These are phyloP conservation scores for Blepharisma japonicum DNA, from an alignment of 73 alveolate species.

Conservation along the genomic window DNA sequence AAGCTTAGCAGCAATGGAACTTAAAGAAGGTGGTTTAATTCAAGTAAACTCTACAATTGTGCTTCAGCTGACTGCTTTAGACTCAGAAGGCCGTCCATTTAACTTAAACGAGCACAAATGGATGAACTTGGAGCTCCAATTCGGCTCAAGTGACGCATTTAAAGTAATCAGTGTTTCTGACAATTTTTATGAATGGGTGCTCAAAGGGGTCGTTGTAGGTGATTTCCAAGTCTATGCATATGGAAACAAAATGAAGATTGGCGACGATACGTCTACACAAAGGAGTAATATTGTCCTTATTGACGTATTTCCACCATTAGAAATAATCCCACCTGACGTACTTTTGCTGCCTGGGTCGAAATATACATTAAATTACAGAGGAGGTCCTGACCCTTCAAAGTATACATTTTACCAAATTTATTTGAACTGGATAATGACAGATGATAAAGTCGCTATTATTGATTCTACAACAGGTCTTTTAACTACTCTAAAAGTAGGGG, in stretches of 20 bases:
- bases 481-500: constrained; percentile 19
- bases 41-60: constrained; percentile 42
- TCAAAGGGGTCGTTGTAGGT: constrained; percentile 28
- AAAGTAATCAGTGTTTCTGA: neutral
- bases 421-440: constrained; percentile 58
- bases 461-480: constrained; percentile 35
- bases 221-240: constrained; percentile 34
- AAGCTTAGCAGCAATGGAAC: constrained; percentile 38
- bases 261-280: constrained; percentile 4
- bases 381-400: constrained; percentile 81
- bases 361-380: constrained; percentile 76
- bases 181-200: constrained; percentile 14
- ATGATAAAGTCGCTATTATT: constrained; percentile 68
- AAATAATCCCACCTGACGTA: constrained; percentile 72
- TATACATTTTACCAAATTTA: constrained; percentile 42
- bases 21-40: constrained; percentile 52
- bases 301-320: constrained; percentile 76
- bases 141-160: constrained; percentile 27
- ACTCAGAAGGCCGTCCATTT: constrained; percentile 39
- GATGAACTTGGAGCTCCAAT: constrained; percentile 48
- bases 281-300: constrained; percentile 60
- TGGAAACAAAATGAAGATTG: neutral
- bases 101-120: constrained; percentile 33
- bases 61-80: constrained; percentile 44
- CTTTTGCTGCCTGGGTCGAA: constrained; percentile 80